These are phyloP conservation scores for Strobilomyces confusus DNA, from an alignment of 768 basidiomycete species.

Conservation along the genomic window DNA sequence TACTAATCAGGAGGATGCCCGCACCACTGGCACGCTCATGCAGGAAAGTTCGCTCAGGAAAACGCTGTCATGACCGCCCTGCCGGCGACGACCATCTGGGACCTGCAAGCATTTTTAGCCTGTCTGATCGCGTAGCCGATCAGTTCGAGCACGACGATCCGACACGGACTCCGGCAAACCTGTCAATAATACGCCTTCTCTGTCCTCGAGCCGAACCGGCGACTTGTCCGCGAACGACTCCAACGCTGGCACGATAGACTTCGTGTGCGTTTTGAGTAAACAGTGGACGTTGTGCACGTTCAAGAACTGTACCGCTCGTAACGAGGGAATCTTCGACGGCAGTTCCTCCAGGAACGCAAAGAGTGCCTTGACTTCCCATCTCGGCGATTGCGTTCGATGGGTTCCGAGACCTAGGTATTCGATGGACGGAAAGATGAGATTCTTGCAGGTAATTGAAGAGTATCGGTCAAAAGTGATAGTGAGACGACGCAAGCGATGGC, in stretches of 20 bases:
- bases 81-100: not conserved
- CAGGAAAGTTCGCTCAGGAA: no score
- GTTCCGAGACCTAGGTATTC: conserved; percentile 15
- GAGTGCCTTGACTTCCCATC: not conserved
- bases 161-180: conserved; percentile 7
- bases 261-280: conserved; percentile 16
- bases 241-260: conserved; percentile 9
- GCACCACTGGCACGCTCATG: no score
- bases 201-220: conserved; percentile 23
- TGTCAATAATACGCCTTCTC: conserved; percentile 17
- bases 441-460: not conserved
- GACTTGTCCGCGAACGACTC: not conserved
- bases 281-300: conserved; percentile 12
- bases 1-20: no score
- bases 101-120: not conserved
- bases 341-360: conserved; percentile 15
- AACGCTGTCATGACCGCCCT: not conserved
- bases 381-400: not conserved
- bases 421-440: conserved; percentile 13
- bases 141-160: not conserved
- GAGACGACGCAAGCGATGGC: conserved; percentile 19
- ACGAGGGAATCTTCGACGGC: conserved; percentile 10
- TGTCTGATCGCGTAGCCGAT: conserved; percentile 7
- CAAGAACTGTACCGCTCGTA: conserved; percentile 21
- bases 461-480: conserved; percentile 11